Evolutionary conservation across 129 eudicot genomes (phyloP).

Genomic region (Flaveria robusta): DNA sequence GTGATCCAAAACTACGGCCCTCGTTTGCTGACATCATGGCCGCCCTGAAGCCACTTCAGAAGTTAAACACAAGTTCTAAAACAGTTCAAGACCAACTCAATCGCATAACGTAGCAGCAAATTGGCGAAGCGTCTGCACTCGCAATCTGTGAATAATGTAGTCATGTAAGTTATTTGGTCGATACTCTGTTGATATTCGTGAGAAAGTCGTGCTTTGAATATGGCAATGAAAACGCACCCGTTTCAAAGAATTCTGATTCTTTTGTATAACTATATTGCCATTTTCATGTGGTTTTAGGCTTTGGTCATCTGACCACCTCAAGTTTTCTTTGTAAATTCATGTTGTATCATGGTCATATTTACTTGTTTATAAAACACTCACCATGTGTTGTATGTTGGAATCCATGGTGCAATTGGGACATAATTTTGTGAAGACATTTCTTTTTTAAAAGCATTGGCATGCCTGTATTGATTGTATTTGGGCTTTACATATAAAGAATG

Average conservation of each 20-base stretch:
- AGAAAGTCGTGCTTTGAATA: not conserved
- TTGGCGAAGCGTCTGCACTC: constrained; percentile 10
- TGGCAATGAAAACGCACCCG: not conserved
- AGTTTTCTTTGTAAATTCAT: constrained; percentile 26
- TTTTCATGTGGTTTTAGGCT: constrained; percentile 26
- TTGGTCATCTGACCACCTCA: constrained; percentile 30
- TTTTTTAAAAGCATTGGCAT: not conserved
- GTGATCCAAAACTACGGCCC: constrained; percentile 95
- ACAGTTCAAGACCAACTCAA: constrained; percentile 24
- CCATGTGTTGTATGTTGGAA: constrained; percentile 17
- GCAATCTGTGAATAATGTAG: constrained; percentile 28
- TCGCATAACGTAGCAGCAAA: constrained; percentile 22
- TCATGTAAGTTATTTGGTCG: not conserved
- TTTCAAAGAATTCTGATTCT: constrained; percentile 31
- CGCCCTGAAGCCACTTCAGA: constrained; percentile 83
- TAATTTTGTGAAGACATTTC: constrained; percentile 22
- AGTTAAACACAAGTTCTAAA: constrained; percentile 40
- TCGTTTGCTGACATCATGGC: constrained; percentile 93
- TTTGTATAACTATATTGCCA: constrained; percentile 9
- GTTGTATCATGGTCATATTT: constrained; percentile 30
- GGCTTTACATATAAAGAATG: no score
- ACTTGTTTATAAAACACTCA: constrained; percentile 33
- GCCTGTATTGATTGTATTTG: no score
- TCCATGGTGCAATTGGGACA: not conserved
- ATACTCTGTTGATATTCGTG: not conserved